Conservation (phyloP, 2,329 filamentous ascomycete genomes). For the Talaromyces sp. region DNA sequence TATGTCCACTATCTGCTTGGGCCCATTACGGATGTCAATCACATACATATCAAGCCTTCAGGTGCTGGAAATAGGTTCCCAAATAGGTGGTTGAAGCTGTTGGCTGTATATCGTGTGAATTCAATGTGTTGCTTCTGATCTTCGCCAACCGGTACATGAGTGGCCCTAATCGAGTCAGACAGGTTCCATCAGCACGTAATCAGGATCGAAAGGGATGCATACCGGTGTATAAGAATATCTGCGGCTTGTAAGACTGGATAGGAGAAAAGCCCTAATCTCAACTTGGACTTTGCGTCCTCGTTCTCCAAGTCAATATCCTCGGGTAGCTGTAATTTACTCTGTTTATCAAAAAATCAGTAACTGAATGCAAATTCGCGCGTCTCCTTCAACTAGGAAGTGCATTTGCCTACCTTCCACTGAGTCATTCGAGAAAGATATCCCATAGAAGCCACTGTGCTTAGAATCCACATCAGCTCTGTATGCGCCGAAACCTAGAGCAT, state of each 20-base stretch:
- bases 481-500: slow-evolving; percentile 63
- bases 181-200: background rate
- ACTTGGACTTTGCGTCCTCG: slow-evolving; percentile 51
- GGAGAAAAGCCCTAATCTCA: slow-evolving; percentile 88
- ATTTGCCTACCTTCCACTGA: slow-evolving; percentile 77
- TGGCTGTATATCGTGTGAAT: slow-evolving; percentile 79
- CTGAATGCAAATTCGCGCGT: background rate
- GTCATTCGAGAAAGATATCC: slow-evolving; percentile 98
- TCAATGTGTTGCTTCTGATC: slow-evolving; percentile 94
- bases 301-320: slow-evolving; percentile 57
- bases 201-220: slow-evolving; percentile 10
- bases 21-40: background rate
- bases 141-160: slow-evolving; percentile 93
- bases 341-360: slow-evolving; percentile 3
- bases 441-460: slow-evolving; percentile 85
- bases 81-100: slow-evolving; percentile 77
- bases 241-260: slow-evolving; percentile 95
- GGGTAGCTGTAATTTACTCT: slow-evolving; percentile 69
- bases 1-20: background rate
- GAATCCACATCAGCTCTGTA: slow-evolving; percentile 91
- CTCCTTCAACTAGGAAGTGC: background rate
- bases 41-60: slow-evolving; percentile 64
- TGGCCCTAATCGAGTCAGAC: slow-evolving; percentile 53
- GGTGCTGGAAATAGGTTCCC: slow-evolving; percentile 60
- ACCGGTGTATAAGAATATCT: slow-evolving; percentile 83